Conservation (phyloP, 1,284 basidiomycete species). For the Cutaneotrichosporon cavernicola region DNA sequence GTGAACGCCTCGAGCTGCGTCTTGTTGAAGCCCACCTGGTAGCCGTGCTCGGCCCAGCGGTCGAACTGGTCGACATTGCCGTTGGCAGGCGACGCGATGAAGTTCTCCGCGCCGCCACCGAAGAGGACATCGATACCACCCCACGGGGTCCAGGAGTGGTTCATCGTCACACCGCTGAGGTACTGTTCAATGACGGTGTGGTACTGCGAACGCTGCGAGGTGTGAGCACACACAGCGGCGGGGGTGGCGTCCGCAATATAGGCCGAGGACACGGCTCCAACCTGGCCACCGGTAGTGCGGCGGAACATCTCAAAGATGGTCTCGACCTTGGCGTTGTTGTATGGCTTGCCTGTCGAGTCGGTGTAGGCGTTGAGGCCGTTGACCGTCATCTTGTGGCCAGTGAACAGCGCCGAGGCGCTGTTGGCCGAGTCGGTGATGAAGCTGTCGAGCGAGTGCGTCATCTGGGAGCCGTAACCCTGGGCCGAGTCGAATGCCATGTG, state of each 20-base stretch:
- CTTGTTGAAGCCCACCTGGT: conserved; percentile 52
- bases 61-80: conserved; percentile 51
- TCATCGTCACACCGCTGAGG: conserved; percentile 47
- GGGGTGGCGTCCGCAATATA: conserved; percentile 55
- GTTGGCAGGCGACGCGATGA: conserved; percentile 43
- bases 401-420: conserved; percentile 54
- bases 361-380: conserved; percentile 53
- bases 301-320: conserved; percentile 50
- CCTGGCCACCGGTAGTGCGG: conserved; percentile 45
- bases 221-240: conserved; percentile 50
- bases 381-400: conserved; percentile 53
- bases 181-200: conserved; percentile 50
- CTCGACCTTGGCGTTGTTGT: conserved; percentile 52
- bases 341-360: conserved; percentile 39
- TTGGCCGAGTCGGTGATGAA: conserved; percentile 56
- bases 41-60: conserved; percentile 48
- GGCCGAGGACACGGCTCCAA: conserved; percentile 55
- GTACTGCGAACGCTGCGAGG: conserved; percentile 47
- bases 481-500: conserved; percentile 47
- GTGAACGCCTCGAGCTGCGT: conserved; percentile 46
- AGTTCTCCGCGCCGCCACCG: conserved; percentile 53
- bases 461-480: conserved; percentile 39
- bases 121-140: conserved; percentile 50
- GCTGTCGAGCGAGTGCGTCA: conserved; percentile 46
- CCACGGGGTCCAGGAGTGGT: conserved; percentile 52